Base-by-base conservation (phyloP, 371 early-diverging fungal genomes). In the Caulochytrium protostelioides region DNA sequence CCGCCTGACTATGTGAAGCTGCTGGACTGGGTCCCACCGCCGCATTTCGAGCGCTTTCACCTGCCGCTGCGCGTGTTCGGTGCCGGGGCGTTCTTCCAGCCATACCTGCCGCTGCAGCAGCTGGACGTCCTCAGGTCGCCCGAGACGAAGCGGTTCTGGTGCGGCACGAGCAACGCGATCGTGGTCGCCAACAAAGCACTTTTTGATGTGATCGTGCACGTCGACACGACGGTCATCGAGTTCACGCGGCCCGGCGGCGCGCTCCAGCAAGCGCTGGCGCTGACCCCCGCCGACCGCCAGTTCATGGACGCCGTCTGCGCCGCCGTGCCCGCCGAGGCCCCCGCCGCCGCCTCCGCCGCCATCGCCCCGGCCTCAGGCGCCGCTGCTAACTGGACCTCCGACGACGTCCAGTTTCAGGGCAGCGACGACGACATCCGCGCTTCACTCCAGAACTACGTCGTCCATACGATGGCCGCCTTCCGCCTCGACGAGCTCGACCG, bases 61-160 rank as follows among this genome's bases (percentile, higher is more conserved):
- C 46, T 76, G 14, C 83, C 83, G 15, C 47, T 82, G 9, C 50
- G 66, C 26, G 50, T 79, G 6, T 82, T 79, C 50, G 77, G 73
- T 30, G 61, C 73, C 51, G 76, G 76, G 0, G 61, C 71, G 0
- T 77, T 81, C 32, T 79, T 79, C 40, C 82, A 79, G 37, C 83
- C 83, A 6, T 83, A 83, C 42, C 52, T 80, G 28, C 81, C 83
- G 8, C 51, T 83, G 7, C 83, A 83, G 40, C 83, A 83, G 44
- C 76, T 83, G 17, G 79, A 83, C 32, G 71, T 69, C 39, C 41
- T 62, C 5, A 67, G 68, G 25, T 62, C 74, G 8, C 59, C 70
- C 16, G 54, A 61, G 23, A 78, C 81, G 2, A 55, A 56, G 28
- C 62, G 76, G 0, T 80, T 72, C 38, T 49, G 80, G 3, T 70